Conservation (phyloP, 75 land plant species). For the Pinus albicaulis region DNA sequence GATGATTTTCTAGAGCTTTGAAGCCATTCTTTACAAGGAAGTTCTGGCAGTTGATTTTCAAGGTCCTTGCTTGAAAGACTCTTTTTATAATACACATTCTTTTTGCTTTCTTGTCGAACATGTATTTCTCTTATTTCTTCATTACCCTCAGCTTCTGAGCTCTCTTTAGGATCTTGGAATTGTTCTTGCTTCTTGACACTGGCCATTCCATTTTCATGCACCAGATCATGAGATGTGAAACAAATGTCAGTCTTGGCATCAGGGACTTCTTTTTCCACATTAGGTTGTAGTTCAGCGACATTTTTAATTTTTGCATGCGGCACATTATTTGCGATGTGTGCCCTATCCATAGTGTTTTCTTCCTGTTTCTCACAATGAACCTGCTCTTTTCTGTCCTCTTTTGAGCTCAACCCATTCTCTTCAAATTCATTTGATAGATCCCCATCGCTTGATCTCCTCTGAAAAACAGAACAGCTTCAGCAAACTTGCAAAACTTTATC, state of each 20-base stretch:
- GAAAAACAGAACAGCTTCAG: constrained; percentile 2
- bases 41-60: constrained; percentile 8
- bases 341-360: background rate
- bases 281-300: background rate
- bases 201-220: background rate
- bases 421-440: background rate
- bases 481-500: background rate
- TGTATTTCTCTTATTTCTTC: background rate
- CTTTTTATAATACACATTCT: constrained; percentile 3
- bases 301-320: background rate
- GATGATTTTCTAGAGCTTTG: background rate
- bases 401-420: background rate
- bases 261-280: background rate
- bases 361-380: background rate
- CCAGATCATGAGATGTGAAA: background rate
- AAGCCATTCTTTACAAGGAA: background rate
- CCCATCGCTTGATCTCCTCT: background rate
- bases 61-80: constrained; percentile 13
- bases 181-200: background rate
- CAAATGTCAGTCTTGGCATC: background rate
- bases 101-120: background rate
- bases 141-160: background rate
- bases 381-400: background rate
- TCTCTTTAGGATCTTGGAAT: background rate
- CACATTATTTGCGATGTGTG: background rate